A percentile compares a stretch with the other conserved stretches of the same genome.
phyloP scores from a whole-genome alignment of 108 stramenopile species.

The Schizochytrium sp. region DNA sequence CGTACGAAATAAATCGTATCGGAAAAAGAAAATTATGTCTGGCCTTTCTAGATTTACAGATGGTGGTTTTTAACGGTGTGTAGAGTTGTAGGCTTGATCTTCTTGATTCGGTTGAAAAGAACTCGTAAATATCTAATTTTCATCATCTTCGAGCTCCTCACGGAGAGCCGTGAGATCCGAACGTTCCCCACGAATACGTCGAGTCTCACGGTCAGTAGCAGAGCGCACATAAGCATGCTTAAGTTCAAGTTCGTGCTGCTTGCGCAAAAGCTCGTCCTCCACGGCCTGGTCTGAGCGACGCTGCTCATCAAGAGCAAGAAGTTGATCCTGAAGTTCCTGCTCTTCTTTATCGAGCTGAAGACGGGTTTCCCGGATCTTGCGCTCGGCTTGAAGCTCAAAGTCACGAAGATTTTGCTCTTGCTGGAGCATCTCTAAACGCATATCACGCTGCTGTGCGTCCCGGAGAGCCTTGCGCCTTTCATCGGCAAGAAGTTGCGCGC shows the following conservation, averaged over 20 bases:
- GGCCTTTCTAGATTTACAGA: no score
- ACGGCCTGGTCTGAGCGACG: conserved; percentile 36
- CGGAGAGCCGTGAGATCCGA: neutral
- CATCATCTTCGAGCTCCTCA: neutral
- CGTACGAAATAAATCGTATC: no score
- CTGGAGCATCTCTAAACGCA: conserved; percentile 23
- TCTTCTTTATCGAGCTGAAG: conserved; percentile 32
- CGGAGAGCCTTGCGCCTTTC: neutral
- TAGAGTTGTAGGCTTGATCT: no score
- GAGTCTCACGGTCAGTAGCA: neutral
- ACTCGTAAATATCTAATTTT: neutral
- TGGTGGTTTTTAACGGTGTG: no score
- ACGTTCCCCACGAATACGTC: neutral
- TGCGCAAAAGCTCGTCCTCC: conserved; percentile 42
- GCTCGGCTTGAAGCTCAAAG: conserved; percentile 26
- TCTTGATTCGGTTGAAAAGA: no score
- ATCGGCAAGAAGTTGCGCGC: neutral
- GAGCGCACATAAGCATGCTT: conserved; percentile 1
- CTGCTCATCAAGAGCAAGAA: conserved; percentile 36
- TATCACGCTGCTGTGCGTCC: conserved; percentile 24
- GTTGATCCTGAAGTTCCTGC: conserved; percentile 27
- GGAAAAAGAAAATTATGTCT: no score
- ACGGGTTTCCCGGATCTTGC: conserved; percentile 1
- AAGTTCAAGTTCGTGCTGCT: conserved; percentile 2
- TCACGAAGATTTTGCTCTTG: neutral